These are phyloP conservation scores for Gynostemma pentaphyllum DNA, from an alignment of 306 rosid genomes.

Conservation along the genomic window DNA sequence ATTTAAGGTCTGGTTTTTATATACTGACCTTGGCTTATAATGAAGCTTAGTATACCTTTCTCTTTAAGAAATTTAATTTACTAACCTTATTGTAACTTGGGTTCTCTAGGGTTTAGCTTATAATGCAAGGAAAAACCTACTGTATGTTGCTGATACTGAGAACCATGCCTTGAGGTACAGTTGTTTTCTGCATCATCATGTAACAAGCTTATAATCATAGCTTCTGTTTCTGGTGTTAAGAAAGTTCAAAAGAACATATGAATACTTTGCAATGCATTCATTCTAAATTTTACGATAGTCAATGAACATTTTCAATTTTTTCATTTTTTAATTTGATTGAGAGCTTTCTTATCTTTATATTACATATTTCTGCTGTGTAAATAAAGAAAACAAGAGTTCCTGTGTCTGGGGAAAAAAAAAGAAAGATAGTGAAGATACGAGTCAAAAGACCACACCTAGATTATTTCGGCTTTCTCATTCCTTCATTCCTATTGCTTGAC, in stretches of 20 bases:
- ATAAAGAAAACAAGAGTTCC: background rate
- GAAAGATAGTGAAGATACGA: background rate
- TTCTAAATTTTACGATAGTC: background rate
- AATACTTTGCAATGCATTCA: slow-evolving; percentile 2
- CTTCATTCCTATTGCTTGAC: background rate
- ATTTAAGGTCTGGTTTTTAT: background rate
- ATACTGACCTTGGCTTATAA: background rate
- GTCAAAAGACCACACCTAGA: background rate
- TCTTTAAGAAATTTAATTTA: background rate
- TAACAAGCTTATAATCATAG: background rate
- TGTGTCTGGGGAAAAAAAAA: background rate
- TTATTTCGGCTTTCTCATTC: background rate
- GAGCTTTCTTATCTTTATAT: background rate
- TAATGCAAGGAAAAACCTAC: slow-evolving; percentile 72
- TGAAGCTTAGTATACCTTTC: background rate
- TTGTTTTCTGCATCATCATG: slow-evolving; percentile 14
- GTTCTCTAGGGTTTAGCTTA: slow-evolving; percentile 80
- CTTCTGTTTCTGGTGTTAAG: background rate
- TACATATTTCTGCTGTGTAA: slow-evolving; percentile 4
- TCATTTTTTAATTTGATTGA: background rate
- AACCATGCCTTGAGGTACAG: slow-evolving; percentile 91
- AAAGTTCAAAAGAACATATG: background rate
- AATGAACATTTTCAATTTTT: background rate
- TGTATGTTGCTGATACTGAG: slow-evolving; percentile 92
- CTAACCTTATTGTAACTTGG: slow-evolving; percentile 14